These are phyloP conservation scores for Scheffersomyces cryptocercus DNA, from an alignment of 1,139 yeast species.

Conservation along the genomic window DNA sequence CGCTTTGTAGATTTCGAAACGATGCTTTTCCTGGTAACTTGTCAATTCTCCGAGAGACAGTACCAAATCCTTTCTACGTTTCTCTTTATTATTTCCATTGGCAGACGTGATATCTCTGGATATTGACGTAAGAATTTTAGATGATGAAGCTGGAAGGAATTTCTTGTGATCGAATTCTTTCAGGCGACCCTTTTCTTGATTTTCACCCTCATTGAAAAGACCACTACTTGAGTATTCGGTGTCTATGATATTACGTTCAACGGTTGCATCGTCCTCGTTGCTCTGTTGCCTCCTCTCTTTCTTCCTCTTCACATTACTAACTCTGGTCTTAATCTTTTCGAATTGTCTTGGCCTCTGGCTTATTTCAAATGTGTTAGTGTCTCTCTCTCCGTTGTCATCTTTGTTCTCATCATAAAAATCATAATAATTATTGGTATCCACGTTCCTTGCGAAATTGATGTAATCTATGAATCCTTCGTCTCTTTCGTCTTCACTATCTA, in stretches of 20 bases:
- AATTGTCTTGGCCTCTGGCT: constrained; percentile 2
- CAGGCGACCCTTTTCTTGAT: neutral
- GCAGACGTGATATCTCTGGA: constrained; percentile 23
- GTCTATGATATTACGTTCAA: neutral
- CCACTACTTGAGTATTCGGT: neutral
- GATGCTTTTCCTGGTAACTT: constrained; percentile 14
- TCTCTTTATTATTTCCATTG: constrained; percentile 27
- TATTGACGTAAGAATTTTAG: constrained; percentile 10
- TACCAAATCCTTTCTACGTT: constrained; percentile 23
- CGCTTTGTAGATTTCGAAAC: constrained; percentile 21
- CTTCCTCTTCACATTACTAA: constrained; percentile 5
- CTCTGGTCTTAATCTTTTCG: constrained; percentile 2
- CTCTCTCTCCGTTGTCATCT: neutral
- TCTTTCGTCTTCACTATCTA: constrained; percentile 2
- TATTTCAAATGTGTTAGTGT: constrained; percentile 3
- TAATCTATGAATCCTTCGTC: constrained; percentile 11
- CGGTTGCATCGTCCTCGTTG: neutral
- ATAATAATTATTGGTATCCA: constrained; percentile 1
- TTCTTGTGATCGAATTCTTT: neutral
- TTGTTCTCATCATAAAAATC: constrained; percentile 5
- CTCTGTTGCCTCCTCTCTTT: neutral
- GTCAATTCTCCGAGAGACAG: constrained; percentile 19
- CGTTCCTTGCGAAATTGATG: constrained; percentile 9
- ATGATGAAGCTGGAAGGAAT: constrained; percentile 3
- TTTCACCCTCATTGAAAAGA: neutral